These are phyloP conservation scores for Cordyceps tenuipes DNA, from an alignment of 2,329 filamentous ascomycete genomes.

Conservation along the genomic window DNA sequence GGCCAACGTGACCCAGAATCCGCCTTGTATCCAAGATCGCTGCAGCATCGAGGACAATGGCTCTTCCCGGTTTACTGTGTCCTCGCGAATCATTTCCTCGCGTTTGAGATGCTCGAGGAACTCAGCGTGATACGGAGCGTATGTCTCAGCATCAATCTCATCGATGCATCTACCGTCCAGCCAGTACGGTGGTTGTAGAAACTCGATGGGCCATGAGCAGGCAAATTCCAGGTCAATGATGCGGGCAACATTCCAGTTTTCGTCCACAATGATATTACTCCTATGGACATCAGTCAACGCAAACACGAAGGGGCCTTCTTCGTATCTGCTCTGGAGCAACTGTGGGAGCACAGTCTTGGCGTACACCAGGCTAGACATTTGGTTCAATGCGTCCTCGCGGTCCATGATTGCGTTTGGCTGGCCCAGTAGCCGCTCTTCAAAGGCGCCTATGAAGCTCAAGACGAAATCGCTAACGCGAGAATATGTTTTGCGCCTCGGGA, in stretches of 20 bases:
- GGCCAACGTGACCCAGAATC: no score
- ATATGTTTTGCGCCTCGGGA: background rate
- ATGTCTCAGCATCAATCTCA: background rate
- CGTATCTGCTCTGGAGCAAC: no score
- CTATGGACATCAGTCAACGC: conserved; percentile 30
- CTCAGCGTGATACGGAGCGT: conserved; percentile 5
- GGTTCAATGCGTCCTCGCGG: conserved; percentile 4
- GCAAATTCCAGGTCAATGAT: conserved; percentile 29
- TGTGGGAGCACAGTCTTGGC: conserved; percentile 17
- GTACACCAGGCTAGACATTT: conserved; percentile 22
- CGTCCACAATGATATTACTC: conserved; percentile 31
- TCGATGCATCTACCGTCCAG: conserved; percentile 19
- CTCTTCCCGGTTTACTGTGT: no score
- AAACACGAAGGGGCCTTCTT: conserved; percentile 24
- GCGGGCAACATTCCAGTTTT: conserved; percentile 24
- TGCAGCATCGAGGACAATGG: no score
- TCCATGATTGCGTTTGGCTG: conserved; percentile 9
- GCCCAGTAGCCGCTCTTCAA: background rate
- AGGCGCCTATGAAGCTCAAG: background rate
- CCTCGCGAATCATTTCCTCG: background rate
- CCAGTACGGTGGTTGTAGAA: conserved; percentile 17
- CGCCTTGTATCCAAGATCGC: no score
- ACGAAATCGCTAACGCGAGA: background rate
- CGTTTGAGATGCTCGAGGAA: conserved; percentile 8
- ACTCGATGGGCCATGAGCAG: conserved; percentile 22